Conservation (phyloP, 257 asterid species). For the Echium plantagineum region DNA sequence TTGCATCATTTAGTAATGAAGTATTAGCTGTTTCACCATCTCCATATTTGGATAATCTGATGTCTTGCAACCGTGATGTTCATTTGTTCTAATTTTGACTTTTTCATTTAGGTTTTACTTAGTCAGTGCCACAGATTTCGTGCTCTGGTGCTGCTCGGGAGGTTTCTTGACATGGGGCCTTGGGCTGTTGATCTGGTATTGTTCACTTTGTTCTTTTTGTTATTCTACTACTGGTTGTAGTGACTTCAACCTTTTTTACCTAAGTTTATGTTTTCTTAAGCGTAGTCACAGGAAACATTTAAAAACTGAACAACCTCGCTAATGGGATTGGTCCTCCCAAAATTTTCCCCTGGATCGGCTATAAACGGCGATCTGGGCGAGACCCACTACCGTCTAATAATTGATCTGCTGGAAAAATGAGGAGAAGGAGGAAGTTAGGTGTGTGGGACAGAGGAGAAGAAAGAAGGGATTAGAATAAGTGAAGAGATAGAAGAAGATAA, state of each 20-base stretch:
- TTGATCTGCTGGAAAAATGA: too few relatives aligned
- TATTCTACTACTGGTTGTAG: not conserved
- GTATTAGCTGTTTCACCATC: not conserved
- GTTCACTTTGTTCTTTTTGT: slow-evolving; percentile 5
- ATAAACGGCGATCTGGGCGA: too few relatives aligned
- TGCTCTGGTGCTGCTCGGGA: slow-evolving; percentile 83
- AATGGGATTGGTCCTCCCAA: too few relatives aligned
- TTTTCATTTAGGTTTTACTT: slow-evolving; percentile 49
- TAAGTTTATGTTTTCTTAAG: not conserved
- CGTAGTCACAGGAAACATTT: too few relatives aligned
- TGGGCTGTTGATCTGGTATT: slow-evolving; percentile 90
- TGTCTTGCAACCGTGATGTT: not conserved
- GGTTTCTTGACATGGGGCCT: slow-evolving; percentile 85
- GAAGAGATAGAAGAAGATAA: too few relatives aligned
- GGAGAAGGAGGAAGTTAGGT: too few relatives aligned
- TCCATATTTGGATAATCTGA: not conserved
- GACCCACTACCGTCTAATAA: too few relatives aligned
- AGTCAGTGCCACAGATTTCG: slow-evolving; percentile 88
- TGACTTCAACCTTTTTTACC: not conserved
- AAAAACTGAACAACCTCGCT: too few relatives aligned
- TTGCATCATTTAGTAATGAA: not conserved
- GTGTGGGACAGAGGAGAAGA: too few relatives aligned
- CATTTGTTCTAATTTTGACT: too few relatives aligned
- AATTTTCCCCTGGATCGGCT: too few relatives aligned
- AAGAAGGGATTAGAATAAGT: too few relatives aligned